These are phyloP conservation scores for Panus rudis DNA, from an alignment of 768 basidiomycete species.

Conservation along the genomic window DNA sequence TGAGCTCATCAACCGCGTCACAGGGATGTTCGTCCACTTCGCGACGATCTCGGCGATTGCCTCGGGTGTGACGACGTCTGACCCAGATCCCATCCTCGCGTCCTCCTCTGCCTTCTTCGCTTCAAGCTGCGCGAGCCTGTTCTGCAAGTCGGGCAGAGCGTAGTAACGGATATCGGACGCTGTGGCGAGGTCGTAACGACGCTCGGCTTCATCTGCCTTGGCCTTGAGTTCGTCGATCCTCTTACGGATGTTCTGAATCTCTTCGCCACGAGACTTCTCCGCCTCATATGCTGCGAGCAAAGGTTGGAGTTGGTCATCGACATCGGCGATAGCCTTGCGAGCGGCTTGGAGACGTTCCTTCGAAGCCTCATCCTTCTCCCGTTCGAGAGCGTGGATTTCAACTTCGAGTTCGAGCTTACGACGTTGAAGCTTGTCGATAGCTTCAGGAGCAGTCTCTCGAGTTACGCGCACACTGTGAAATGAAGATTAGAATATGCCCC, in stretches of 20 bases:
- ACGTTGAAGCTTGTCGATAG: constrained; percentile 85
- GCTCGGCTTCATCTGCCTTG: constrained; percentile 90
- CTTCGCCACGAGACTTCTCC: constrained; percentile 76
- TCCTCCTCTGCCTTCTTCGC: constrained; percentile 68
- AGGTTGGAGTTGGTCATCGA: constrained; percentile 79
- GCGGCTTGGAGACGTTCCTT: constrained; percentile 74
- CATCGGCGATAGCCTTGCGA: constrained; percentile 70
- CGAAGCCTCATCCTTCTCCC: constrained; percentile 85
- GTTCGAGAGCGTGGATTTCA: constrained; percentile 89
- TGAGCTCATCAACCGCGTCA: constrained; percentile 77
- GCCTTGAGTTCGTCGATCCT: constrained; percentile 88
- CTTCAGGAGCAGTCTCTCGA: constrained; percentile 91
- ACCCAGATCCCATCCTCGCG: constrained; percentile 41
- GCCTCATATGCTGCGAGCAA: constrained; percentile 82
- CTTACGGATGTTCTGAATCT: constrained; percentile 66
- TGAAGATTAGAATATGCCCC: constrained; percentile 7
- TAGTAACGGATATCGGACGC: constrained; percentile 89
- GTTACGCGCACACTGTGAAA: constrained; percentile 73
- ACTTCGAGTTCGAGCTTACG: constrained; percentile 87
- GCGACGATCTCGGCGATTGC: constrained; percentile 93
- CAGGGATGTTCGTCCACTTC: constrained; percentile 90
- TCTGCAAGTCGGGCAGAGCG: constrained; percentile 82
- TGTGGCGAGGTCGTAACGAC: constrained; percentile 69
- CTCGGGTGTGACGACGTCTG: constrained; percentile 76
- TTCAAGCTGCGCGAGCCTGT: constrained; percentile 63